Base-by-base conservation (phyloP, 345 rosid genomes). In the Aquilaria yunnanensis region DNA sequence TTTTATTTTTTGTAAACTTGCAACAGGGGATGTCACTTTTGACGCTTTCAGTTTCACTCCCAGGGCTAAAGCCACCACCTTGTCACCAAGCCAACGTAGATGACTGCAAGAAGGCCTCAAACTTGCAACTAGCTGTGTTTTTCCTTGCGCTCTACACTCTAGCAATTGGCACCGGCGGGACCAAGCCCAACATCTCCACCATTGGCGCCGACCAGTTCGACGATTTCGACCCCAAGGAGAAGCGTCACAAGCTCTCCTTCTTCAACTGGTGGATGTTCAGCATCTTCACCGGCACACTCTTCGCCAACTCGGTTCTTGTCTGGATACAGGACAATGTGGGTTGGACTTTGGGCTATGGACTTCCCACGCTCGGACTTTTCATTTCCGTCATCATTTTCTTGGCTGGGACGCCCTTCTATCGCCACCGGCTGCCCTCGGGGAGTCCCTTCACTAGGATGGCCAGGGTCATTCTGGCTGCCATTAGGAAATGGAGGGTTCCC, bases 231-330 rank as follows among this genome's bases (percentile, higher is more conserved):
- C 85, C 86, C 0, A 86, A 78, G 57, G 97, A 94, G 78, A 94
- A 90, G 78, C 68, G 56, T 54, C 74, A 77, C 0, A 94, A 90
- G 73, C 80, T 86, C 33, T 90, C 99, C 41, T 94, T 90, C 84
- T 94, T 94, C 91, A 94, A 90, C 51, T 94, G 97, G 99, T 94
- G 99, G 97, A 77, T 86, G 96, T 90, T 94, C 70, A 81, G 95
- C 78, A 86, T 90, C 57, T 94, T 90, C 75, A 75, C 80, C 53
- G 99, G 99, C 14, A 83, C 91, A 16, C 83, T 94, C 37, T 90
- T 94, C 32, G 92, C 97, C 50, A 85, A 90, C 77, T 88, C 96
- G 0, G 50, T 82, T 10, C 91, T 90, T 33, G 96, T 94, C 4
- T 94, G 90, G 68, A 70, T 90, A 56, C 97, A 94, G 70, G 99